Evolutionary conservation across 2,329 filamentous ascomycete species (phyloP).

Genomic region (Xylaria sp.): DNA sequence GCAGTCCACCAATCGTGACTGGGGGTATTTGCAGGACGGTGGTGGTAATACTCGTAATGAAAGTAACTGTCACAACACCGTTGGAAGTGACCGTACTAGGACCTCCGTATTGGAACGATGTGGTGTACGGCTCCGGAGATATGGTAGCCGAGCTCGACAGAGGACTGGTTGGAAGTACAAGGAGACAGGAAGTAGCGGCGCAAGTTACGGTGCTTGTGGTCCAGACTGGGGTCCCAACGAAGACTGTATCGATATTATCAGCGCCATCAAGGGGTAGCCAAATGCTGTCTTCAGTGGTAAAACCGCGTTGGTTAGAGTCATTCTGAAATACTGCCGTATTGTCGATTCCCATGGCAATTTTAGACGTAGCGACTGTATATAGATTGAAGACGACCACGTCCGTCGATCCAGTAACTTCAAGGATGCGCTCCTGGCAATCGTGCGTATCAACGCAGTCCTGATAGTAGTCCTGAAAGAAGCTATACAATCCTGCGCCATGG

Average conservation of each 20-base stretch:
- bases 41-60: constrained; percentile 14
- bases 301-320: constrained; percentile 34
- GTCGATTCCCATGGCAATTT: constrained; percentile 36
- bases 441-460: constrained; percentile 63
- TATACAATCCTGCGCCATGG: constrained; percentile 16
- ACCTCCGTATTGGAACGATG: constrained; percentile 28
- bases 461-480: constrained; percentile 56
- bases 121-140: constrained; percentile 18
- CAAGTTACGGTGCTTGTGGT: constrained; percentile 6
- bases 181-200: constrained; percentile 32
- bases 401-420: constrained; percentile 43
- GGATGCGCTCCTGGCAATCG: constrained; percentile 67
- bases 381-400: constrained; percentile 33
- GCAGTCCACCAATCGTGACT: neutral
- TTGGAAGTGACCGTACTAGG: neutral
- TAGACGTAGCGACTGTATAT: constrained; percentile 31
- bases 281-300: constrained; percentile 44
- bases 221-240: constrained; percentile 33
- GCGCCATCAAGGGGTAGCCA: constrained; percentile 44
- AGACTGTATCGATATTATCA: constrained; percentile 41
- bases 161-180: constrained; percentile 43
- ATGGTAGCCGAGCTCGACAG: constrained; percentile 37
- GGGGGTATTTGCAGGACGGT: neutral
- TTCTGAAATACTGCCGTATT: neutral
- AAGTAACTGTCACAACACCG: neutral